Evolutionary conservation across 148 eudicot species (phyloP).

Genomic region (Mesembryanthemum crystallinum): DNA sequence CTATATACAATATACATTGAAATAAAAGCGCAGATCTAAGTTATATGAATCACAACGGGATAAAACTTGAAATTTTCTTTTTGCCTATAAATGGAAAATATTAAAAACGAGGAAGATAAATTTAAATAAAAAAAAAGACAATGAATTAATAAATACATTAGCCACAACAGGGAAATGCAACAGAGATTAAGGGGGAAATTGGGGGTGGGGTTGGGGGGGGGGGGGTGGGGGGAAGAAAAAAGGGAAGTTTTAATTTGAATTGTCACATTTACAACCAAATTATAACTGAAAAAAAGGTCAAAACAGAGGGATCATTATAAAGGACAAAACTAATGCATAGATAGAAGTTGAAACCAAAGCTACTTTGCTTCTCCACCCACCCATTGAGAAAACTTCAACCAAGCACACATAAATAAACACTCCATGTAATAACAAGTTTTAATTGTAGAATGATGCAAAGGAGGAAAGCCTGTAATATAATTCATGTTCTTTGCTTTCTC

Average conservation of each 20-base stretch:
- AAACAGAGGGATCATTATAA: neutral
- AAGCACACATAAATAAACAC: slow-evolving; percentile 2
- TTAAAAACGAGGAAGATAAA: neutral
- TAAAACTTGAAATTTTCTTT: neutral
- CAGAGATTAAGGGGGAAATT: neutral
- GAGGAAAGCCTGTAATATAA: neutral
- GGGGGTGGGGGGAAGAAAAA: too few species aligned
- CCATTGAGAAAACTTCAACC: slow-evolving; percentile 20
- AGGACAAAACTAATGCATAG: neutral
- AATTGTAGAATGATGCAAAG: too few species aligned
- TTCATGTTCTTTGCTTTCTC: slow-evolving; percentile 19
- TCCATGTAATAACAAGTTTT: too few species aligned
- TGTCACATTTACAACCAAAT: too few species aligned
- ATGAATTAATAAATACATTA: neutral
- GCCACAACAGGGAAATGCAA: neutral
- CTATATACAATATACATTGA: too few species aligned
- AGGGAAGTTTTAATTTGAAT: neutral
- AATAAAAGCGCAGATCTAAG: too few species aligned
- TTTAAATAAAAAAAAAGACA: neutral
- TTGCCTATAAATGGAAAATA: neutral
- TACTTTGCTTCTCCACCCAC: neutral
- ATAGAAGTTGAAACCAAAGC: neutral
- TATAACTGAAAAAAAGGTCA: neutral
- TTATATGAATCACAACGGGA: neutral
- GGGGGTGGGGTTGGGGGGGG: too few species aligned